phyloP scores from a whole-genome alignment of 768 basidiomycete species.

The Gymnopilus junonius region DNA sequence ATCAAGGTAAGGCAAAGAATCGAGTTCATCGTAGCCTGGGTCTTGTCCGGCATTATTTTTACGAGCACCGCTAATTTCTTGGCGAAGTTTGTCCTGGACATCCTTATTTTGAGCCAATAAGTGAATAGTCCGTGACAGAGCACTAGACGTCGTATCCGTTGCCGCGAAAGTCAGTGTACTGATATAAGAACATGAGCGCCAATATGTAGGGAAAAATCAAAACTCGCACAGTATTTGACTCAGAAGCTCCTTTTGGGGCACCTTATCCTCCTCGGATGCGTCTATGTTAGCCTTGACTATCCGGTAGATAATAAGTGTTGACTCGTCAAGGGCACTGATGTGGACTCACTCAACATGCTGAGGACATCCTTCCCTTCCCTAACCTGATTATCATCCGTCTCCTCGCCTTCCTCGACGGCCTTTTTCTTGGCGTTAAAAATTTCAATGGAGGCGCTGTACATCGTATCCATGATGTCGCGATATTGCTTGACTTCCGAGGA shows the following conservation, averaged over 20 bases:
- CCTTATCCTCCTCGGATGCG: conserved; percentile 33
- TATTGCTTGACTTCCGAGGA: conserved; percentile 31
- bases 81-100: conserved; percentile 38
- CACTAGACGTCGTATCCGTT: conserved; percentile 48
- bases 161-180: conserved; percentile 40
- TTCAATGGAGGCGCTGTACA: conserved; percentile 38
- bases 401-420: conserved; percentile 37
- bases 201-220: not conserved
- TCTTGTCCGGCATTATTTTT: conserved; percentile 22
- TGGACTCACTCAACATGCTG: conserved; percentile 45
- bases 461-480: conserved; percentile 35
- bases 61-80: conserved; percentile 36
- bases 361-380: conserved; percentile 50
- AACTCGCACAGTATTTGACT: conserved; percentile 32
- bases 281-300: conserved; percentile 43
- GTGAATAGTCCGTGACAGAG: conserved; percentile 39
- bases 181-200: not conserved
- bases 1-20: conserved; percentile 41
- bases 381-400: conserved; percentile 34
- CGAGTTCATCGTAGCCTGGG: conserved; percentile 41
- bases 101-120: conserved; percentile 34
- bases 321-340: not conserved
- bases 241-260: conserved; percentile 37
- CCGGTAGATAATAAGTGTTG: not conserved
- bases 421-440: conserved; percentile 42